Base-by-base conservation (phyloP, 192 early-diverging fungal genomes). In the Podila clonocystis region DNA sequence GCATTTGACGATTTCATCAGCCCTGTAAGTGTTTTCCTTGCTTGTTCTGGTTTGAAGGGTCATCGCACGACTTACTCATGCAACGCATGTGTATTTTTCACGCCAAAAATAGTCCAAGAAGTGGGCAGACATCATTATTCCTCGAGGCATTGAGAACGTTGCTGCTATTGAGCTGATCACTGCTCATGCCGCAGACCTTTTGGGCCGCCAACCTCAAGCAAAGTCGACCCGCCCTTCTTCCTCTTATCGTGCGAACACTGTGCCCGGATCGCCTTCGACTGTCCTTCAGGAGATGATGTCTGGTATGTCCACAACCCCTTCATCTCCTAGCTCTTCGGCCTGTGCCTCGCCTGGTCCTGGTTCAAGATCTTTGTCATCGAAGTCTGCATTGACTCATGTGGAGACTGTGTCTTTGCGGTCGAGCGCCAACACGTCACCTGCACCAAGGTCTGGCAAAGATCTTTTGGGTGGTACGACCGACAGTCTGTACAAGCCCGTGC, bases 1-100 rank as follows among this genome's bases (percentile, higher is more conserved):
- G 84, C 88, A 65, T 96, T 95, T 74, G 96, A 97, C 67, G 94
- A 97, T 67, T 97, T 94, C 79, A 90, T 97, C 59, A 85, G 89
- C 64, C 95, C 93, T 31, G 90, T 90, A 87, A 69, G 83, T 62
- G 30, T 3, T n/a, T n/a, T 3, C 15, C 1, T 3, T 5, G 34
- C 3, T 13, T 58, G 19, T 38, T 41, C 31, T 59, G 12, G 3
- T 7, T 11, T 31, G 17, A 20, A 33, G 20, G 29, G n/a, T 12
- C 58, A 22, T 48, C 48, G 41, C 15, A 62, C 26, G 49, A 4
- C 31, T 20, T 55, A n/a, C 33, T 12, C n/a, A 9, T 60, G 30
- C n/a, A 50, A 38, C 29, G 45, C 5, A 31, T 20, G 26, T 24
- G 26, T 55, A 22, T 38, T 36, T 13, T 64, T 0, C 22, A n/a